phyloP scores from a whole-genome alignment of 164 flowering plant species.

The Warburgia ugandensis region DNA sequence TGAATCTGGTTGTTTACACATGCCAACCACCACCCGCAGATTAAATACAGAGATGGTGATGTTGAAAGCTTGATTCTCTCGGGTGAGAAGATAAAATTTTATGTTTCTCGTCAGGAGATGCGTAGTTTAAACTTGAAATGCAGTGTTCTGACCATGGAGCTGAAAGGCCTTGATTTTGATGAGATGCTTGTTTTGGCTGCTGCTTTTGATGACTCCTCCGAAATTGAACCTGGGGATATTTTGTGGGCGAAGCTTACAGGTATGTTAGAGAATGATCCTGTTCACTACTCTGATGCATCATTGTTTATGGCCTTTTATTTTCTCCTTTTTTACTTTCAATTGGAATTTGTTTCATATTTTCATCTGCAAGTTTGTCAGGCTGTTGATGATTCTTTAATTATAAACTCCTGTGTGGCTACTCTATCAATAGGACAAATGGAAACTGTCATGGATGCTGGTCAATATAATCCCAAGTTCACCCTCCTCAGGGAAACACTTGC shows the following conservation, averaged over 20 bases:
- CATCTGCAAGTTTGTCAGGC: no score
- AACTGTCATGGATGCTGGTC: no score
- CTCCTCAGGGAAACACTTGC: no score
- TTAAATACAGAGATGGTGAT: slow-evolving; percentile 73
- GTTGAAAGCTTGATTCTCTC: slow-evolving; percentile 47
- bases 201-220: slow-evolving; percentile 62
- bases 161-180: slow-evolving; percentile 45
- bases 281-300: not conserved
- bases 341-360: no score
- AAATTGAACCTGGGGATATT: slow-evolving; percentile 77
- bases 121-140: slow-evolving; percentile 39
- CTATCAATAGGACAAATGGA: no score
- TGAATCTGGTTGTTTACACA: no score
- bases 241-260: slow-evolving; percentile 98
- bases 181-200: slow-evolving; percentile 94
- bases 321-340: no score
- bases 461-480: no score
- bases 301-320: no score
- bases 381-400: no score
- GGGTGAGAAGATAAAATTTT: slow-evolving; percentile 61
- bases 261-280: slow-evolving; percentile 15
- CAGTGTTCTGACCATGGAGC: slow-evolving; percentile 22
- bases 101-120: slow-evolving; percentile 65
- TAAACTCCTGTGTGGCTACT: no score
- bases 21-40: no score